These are phyloP conservation scores for Raffaelea albimanens DNA, from an alignment of 2,329 filamentous ascomycete genomes.

Conservation along the genomic window DNA sequence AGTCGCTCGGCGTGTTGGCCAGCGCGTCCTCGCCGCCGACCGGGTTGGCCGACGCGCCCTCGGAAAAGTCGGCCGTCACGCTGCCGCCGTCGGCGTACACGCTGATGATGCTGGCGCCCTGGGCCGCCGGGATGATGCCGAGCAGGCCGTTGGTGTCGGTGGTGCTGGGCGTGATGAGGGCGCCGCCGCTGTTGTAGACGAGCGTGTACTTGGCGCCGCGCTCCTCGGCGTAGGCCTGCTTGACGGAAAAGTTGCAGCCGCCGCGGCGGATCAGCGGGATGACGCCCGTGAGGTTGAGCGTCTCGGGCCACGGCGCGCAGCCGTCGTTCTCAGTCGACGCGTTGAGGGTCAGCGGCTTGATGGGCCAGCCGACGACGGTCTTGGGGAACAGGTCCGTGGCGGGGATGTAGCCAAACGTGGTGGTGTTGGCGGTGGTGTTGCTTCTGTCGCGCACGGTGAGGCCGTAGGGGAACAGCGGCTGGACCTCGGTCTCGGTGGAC, in stretches of 20 bases:
- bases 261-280: constrained; percentile 28
- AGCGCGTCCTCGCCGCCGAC: constrained; percentile 21
- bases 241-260: constrained; percentile 11
- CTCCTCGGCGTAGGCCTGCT: constrained; percentile 20
- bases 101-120: constrained; percentile 18
- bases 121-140: constrained; percentile 12
- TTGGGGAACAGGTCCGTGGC: not conserved
- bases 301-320: not conserved
- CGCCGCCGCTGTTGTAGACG: constrained; percentile 21
- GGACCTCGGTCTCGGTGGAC: not conserved
- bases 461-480: not conserved
- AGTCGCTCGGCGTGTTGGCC: constrained; percentile 20
- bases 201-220: constrained; percentile 21
- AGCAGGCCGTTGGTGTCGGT: not conserved
- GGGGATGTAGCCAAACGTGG: not conserved
- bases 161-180: not conserved
- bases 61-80: constrained; percentile 20
- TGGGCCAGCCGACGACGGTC: constrained; percentile 12
- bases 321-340: not conserved
- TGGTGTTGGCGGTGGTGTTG: not conserved
- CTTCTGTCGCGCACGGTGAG: not conserved
- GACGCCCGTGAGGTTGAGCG: not conserved
- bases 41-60: constrained; percentile 7
- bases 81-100: constrained; percentile 19
- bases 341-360: constrained; percentile 17